phyloP scores from a whole-genome alignment of 2,329 filamentous ascomycete genomes.

The Xylariales sp. region DNA sequence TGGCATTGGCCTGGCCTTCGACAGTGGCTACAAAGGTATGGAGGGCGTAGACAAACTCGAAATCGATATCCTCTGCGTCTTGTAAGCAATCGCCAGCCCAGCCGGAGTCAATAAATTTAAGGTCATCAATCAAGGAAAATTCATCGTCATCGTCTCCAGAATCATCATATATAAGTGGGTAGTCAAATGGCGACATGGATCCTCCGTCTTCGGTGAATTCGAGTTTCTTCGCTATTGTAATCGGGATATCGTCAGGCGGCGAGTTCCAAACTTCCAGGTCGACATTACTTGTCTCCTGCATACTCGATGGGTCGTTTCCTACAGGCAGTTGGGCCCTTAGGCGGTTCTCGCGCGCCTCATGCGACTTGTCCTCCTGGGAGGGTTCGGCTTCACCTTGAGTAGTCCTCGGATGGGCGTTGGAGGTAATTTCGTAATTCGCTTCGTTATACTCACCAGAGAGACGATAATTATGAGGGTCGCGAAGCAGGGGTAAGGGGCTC shows the following conservation, averaged over 20 bases:
- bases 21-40: slow-evolving; percentile 98
- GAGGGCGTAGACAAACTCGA: slow-evolving; percentile 97
- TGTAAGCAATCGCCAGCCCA: slow-evolving; percentile 85
- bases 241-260: slow-evolving; percentile 9
- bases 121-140: slow-evolving; percentile 45
- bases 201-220: slow-evolving; percentile 20
- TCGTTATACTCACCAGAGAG: slow-evolving; percentile 42
- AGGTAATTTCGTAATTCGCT: slow-evolving; percentile 12
- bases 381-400: no score
- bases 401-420: no score
- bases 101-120: slow-evolving; percentile 64
- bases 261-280: slow-evolving; percentile 15
- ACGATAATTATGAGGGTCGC: slow-evolving; percentile 41
- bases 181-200: slow-evolving; percentile 23
- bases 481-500: no score
- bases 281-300: no score
- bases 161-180: slow-evolving; percentile 41
- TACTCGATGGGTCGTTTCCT: no score
- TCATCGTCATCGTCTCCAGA: slow-evolving; percentile 52
- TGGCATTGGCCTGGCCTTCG: slow-evolving; percentile 96
- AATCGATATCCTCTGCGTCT: slow-evolving; percentile 96
- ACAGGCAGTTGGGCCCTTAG: no score
- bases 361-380: background rate
- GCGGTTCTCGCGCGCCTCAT: background rate
- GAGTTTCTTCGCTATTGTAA: slow-evolving; percentile 11